Percentiles rank a stretch among this genome's conserved stretches.
phyloP scores from a whole-genome alignment of 2,329 filamentous ascomycete genomes.

The Colletotrichum musicola region DNA sequence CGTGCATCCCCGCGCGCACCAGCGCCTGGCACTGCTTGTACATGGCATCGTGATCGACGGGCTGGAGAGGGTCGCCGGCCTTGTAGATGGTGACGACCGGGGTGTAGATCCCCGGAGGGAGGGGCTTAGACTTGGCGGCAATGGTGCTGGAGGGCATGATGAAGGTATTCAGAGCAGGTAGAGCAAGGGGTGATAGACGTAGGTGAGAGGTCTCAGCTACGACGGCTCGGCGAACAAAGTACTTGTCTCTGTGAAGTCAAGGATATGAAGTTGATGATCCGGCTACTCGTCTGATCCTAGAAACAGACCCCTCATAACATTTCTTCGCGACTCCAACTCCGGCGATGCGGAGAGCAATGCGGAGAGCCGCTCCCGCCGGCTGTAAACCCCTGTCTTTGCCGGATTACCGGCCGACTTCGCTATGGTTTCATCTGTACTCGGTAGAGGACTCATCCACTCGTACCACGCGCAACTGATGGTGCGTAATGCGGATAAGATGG shows the following conservation, averaged over 20 bases:
- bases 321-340: conserved; percentile 8
- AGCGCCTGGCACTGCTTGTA: conserved; percentile 58
- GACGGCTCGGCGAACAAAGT: no score
- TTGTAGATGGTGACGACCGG: conserved; percentile 62
- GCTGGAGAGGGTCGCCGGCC: conserved; percentile 51
- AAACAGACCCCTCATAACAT: conserved; percentile 13
- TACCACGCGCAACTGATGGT: not conserved
- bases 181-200: not conserved
- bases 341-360: conserved; percentile 13
- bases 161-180: not conserved
- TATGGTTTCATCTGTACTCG: not conserved
- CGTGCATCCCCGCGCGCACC: conserved; percentile 57
- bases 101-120: conserved; percentile 60
- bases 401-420: conserved; percentile 6
- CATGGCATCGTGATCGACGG: conserved; percentile 56
- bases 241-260: no score
- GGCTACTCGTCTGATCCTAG: not conserved
- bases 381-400: not conserved
- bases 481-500: not conserved
- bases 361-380: not conserved
- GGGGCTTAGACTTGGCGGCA: conserved; percentile 50
- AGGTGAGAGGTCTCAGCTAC: no score
- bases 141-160: conserved; percentile 48
- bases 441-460: not conserved
- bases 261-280: no score